Percentiles rank a stretch among this genome's conserved stretches.
Conservation (phyloP, 805 yeast genomes). For the Pichia scutulata region DNA sequence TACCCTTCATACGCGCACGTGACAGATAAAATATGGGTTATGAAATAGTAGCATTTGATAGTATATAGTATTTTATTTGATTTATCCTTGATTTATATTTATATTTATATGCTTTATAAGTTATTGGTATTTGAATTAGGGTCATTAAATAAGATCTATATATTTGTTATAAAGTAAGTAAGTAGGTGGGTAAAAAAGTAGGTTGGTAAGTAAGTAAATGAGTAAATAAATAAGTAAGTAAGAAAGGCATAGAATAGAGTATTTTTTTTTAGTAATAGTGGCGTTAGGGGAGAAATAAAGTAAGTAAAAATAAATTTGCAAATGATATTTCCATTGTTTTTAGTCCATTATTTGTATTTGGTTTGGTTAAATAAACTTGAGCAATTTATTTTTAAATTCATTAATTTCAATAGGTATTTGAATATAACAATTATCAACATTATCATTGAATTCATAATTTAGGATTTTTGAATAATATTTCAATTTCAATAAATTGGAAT, state of each 20-base stretch:
- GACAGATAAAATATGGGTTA: not conserved
- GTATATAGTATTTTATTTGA: too few species aligned
- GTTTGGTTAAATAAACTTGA: not conserved
- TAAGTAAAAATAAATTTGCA: too few species aligned
- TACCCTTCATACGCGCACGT: not conserved
- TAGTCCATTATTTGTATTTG: too few species aligned
- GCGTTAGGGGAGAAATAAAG: too few species aligned
- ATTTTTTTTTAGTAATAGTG: too few species aligned
- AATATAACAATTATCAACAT: slow-evolving; percentile 28
- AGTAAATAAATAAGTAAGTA: too few species aligned
- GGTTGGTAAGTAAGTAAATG: not conserved
- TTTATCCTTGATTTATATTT: too few species aligned
- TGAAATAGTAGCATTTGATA: too few species aligned
- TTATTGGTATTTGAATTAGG: not conserved
- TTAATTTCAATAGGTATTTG: slow-evolving; percentile 25
- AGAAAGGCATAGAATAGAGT: too few species aligned
- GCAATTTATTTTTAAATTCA: slow-evolving; percentile 18
- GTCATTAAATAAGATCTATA: not conserved
- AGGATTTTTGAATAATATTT: slow-evolving; percentile 25
- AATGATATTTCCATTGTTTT: too few species aligned
- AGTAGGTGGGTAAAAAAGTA: not conserved
- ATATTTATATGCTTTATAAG: not conserved
- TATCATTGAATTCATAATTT: slow-evolving; percentile 28
- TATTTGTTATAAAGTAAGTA: not conserved
- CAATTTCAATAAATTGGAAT: slow-evolving; percentile 11